phyloP scores from a whole-genome alignment of 2,329 filamentous ascomycete genomes.

The Herpotrichia juniperi region DNA sequence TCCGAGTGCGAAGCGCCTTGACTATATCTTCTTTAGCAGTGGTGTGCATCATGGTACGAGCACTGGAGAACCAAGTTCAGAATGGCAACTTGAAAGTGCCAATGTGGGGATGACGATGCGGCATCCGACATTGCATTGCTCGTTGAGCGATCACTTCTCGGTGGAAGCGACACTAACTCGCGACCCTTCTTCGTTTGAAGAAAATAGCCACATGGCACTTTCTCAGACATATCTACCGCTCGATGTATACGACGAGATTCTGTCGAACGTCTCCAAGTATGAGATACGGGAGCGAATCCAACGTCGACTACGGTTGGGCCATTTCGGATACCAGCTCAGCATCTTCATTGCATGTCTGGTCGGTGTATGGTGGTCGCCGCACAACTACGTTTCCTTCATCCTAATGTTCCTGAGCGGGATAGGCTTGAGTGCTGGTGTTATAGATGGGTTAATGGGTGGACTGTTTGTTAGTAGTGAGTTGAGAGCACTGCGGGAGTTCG shows the following conservation, averaged over 20 bases:
- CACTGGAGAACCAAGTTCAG: conserved; percentile 31
- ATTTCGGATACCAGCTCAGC: conserved; percentile 73
- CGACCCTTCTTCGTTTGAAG: conserved; percentile 14
- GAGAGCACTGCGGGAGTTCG: conserved; percentile 83
- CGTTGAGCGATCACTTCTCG: conserved; percentile 92
- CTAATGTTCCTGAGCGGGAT: conserved; percentile 82
- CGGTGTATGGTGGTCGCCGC: conserved; percentile 84
- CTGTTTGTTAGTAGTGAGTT: conserved; percentile 87
- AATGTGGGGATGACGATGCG: conserved; percentile 81
- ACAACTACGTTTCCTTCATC: conserved; percentile 78
- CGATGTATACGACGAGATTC: conserved; percentile 72
- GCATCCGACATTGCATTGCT: conserved; percentile 81
- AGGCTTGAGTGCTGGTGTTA: conserved; percentile 73
- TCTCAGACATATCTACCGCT: conserved; percentile 49
- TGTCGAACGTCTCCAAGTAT: conserved; percentile 73
- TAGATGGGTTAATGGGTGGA: conserved; percentile 85
- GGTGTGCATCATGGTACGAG: conserved; percentile 29
- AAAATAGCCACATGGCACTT: conserved; percentile 19
- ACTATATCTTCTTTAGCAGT: conserved; percentile 83
- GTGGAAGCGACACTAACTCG: conserved; percentile 75
- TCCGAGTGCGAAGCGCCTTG: conserved; percentile 80
- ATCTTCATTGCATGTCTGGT: conserved; percentile 77
- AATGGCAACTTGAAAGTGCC: conserved; percentile 74
- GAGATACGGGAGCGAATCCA: conserved; percentile 73
- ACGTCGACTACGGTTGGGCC: conserved; percentile 70